Base-by-base conservation (phyloP, 1,284 basidiomycete species). In the Marasmius sp. region DNA sequence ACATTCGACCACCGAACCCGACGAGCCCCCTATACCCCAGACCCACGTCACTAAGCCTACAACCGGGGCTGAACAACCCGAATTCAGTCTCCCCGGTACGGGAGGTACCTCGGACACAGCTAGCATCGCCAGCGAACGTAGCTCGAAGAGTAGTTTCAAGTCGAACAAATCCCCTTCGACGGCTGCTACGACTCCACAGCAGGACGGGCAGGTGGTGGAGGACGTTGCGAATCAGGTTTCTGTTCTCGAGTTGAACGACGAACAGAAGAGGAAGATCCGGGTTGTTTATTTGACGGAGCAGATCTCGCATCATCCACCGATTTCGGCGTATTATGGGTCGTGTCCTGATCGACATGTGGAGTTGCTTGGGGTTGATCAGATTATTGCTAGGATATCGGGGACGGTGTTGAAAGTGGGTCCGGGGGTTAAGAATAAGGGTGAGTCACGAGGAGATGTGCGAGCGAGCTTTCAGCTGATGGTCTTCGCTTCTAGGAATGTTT, bases 221-320 rank as follows among this genome's bases (percentile, higher is more conserved):
- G 67, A 72, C 61, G 68, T 83, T 56, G 79, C 80, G 47, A 85
- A 83, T 9, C 79, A 80, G 61, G 79, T 87, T 67, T 89, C 89
- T 12, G 84, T 78, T 60, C 82, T 89, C 49, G 86, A 80, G 67
- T 79, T 91, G 62, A 61, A 49, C 59, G 61, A 64, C 27, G 67
- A 71, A 2, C 62, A 58, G 2, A 71, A 69, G 18, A 38, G 62
- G 36, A 77, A 78, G 59, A 37, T 87, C 38, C 86, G 89, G 27
- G 81, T 91, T 36, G 82, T 81, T 1, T 92, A 85, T 74, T 73
- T 92, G 62, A 92, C 89, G 33, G 90, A 92, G 71, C 94, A 97
- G 76, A 89, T 98, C 48, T 97, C 94, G 9, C 97, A 99, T 77
- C 97, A 99, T 70, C 97, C 97, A 0, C 97, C 97, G 1, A 86